Evolutionary conservation across 352 stramenopile species (phyloP).

Genomic region (Pythium sukuiense): DNA sequence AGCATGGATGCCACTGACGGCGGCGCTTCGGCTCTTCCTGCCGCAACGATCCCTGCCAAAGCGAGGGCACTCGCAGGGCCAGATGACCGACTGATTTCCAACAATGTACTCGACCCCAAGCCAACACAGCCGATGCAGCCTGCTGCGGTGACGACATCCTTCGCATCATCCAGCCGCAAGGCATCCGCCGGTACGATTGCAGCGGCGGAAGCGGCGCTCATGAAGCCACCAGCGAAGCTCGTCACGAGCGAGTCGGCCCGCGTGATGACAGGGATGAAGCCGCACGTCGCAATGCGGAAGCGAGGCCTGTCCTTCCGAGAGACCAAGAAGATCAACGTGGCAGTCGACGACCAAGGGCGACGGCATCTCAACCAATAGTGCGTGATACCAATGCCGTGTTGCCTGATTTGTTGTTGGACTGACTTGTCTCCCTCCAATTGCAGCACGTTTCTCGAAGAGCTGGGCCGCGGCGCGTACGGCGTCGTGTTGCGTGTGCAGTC

Average conservation of each 20-base stretch:
- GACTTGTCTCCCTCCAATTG: conserved; percentile 1
- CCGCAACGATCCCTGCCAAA: not conserved
- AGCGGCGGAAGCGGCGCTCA: not conserved
- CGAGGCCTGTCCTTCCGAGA: conserved; percentile 70
- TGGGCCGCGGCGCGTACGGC: conserved; percentile 75
- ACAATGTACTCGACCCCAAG: not conserved
- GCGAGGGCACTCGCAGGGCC: not conserved
- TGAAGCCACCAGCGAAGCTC: conserved; percentile 15
- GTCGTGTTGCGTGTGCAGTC: conserved; percentile 67
- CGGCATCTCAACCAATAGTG: conserved; percentile 80
- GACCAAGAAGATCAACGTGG: conserved; percentile 51
- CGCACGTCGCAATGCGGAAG: conserved; percentile 56
- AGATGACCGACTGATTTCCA: not conserved
- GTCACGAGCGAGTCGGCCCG: conserved; percentile 33
- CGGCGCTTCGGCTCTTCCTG: not conserved
- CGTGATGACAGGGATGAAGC: conserved; percentile 50
- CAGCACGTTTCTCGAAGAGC: conserved; percentile 72
- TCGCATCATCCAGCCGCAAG: conserved; percentile 1
- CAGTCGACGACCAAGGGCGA: conserved; percentile 50
- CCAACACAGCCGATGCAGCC: not conserved
- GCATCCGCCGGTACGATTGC: not conserved
- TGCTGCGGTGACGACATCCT: not conserved
- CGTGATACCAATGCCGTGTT: conserved; percentile 14
- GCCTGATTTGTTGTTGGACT: not conserved
- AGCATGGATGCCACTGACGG: not conserved